A percentile compares a stretch with the other conserved stretches of the same genome.
Conservation (phyloP, 352 stramenopile genomes). For the Peronospora tabacina region DNA sequence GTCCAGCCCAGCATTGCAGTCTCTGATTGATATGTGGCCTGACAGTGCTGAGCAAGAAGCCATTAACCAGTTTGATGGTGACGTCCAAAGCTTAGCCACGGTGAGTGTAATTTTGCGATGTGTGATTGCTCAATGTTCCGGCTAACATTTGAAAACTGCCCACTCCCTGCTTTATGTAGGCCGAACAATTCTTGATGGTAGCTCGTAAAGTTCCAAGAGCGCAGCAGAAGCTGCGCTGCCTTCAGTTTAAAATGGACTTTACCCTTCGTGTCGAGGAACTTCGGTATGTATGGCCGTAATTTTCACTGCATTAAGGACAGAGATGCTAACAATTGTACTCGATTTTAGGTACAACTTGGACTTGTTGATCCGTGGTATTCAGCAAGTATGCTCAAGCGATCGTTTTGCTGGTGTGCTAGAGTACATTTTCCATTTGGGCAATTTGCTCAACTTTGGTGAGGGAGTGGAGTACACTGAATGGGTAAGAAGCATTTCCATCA, state of each 20-base stretch:
- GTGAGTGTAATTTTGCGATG: slow-evolving; percentile 13
- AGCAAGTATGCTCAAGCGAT: slow-evolving; percentile 64
- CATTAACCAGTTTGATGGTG: slow-evolving; percentile 54
- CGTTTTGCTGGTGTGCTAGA: slow-evolving; percentile 52
- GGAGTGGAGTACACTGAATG: slow-evolving; percentile 37
- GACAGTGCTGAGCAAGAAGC: slow-evolving; percentile 61
- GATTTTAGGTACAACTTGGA: slow-evolving; percentile 44
- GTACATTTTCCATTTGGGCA: slow-evolving; percentile 68
- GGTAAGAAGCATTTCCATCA: slow-evolving; percentile 64
- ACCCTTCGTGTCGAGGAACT: slow-evolving; percentile 52
- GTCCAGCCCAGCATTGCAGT: slow-evolving; percentile 56
- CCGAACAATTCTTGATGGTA: slow-evolving; percentile 70
- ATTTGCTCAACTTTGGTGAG: slow-evolving; percentile 58
- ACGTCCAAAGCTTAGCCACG: slow-evolving; percentile 40
- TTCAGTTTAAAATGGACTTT: slow-evolving; percentile 81
- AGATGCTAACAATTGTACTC: slow-evolving; percentile 3
- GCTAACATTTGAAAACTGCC: background rate
- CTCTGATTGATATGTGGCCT: slow-evolving; percentile 79
- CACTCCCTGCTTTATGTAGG: slow-evolving; percentile 20
- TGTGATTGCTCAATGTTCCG: background rate
- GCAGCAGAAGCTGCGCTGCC: slow-evolving; percentile 57
- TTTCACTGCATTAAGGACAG: background rate
- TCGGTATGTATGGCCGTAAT: slow-evolving; percentile 28
- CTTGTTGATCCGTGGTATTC: slow-evolving; percentile 53
- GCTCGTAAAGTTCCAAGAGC: slow-evolving; percentile 52